Evolutionary conservation across 176 grass and related monocot genomes (phyloP).

Genomic region (Hsuehochloa calcarea): DNA sequence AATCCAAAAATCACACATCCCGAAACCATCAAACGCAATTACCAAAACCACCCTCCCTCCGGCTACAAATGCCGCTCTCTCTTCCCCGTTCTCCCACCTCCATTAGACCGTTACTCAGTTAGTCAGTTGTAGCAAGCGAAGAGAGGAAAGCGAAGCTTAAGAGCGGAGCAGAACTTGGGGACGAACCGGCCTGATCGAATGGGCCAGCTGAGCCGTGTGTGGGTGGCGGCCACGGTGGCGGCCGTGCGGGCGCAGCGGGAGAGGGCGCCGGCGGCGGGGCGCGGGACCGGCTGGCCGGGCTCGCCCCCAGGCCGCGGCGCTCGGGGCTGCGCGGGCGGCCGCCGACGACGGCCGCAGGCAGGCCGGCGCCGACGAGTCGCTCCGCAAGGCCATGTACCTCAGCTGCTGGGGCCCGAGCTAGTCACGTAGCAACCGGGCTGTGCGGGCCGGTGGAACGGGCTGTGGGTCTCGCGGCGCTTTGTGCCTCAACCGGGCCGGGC

Average conservation of each 20-base stretch:
- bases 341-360: constrained; percentile 37
- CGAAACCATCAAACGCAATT: constrained; percentile 19
- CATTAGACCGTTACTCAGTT: not conserved
- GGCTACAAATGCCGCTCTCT: constrained; percentile 39
- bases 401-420: constrained; percentile 86
- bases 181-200: not conserved
- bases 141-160: not conserved
- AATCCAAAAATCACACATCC: constrained; percentile 10
- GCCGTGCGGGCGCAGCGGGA: constrained; percentile 48
- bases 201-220: constrained; percentile 39
- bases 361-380: constrained; percentile 64
- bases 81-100: not conserved
- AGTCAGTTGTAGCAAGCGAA: not conserved
- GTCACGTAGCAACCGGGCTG: not conserved
- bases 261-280: constrained; percentile 25
- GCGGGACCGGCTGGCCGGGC: constrained; percentile 32
- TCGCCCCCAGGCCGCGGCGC: constrained; percentile 22
- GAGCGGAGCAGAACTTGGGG: not conserved
- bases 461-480: not conserved
- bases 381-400: constrained; percentile 68
- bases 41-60: constrained; percentile 34
- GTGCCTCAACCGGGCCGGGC: not conserved
- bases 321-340: constrained; percentile 41
- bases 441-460: not conserved
- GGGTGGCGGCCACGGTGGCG: constrained; percentile 46